Evolutionary conservation across 2,329 filamentous ascomycete species (phyloP).

Genomic region (Claviceps maximensis): DNA sequence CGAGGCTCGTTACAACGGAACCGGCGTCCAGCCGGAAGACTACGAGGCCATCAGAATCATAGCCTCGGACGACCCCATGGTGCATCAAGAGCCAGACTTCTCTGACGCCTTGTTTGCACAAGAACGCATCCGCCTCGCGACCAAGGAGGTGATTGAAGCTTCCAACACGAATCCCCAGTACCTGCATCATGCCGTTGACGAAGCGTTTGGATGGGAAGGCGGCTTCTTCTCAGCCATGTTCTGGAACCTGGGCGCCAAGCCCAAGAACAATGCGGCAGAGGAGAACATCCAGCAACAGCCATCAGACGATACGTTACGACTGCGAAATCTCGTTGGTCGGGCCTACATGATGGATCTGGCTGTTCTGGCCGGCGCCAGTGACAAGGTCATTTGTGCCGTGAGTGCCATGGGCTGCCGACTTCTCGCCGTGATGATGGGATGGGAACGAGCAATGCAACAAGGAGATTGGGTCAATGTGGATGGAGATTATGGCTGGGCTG

Average conservation of each 20-base stretch:
- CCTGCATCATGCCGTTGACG: conserved; percentile 57
- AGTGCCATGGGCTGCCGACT: conserved; percentile 61
- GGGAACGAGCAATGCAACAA: conserved; percentile 51
- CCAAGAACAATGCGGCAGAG: conserved; percentile 25
- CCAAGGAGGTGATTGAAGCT: conserved; percentile 37
- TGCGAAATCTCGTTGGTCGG: conserved; percentile 64
- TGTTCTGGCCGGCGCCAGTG: conserved; percentile 54
- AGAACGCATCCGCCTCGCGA: conserved; percentile 62
- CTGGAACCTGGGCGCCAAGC: conserved; percentile 53
- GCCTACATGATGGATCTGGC: conserved; percentile 72
- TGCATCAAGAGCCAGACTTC: conserved; percentile 56
- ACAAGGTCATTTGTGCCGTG: conserved; percentile 64
- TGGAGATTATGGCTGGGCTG: conserved; percentile 50
- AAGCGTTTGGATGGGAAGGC: conserved; percentile 75
- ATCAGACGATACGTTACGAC: conserved; percentile 42
- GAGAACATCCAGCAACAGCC: conserved; percentile 18
- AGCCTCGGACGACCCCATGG: conserved; percentile 69
- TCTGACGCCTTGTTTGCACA: conserved; percentile 48
- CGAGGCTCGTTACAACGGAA: conserved; percentile 32
- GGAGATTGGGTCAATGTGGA: conserved; percentile 70
- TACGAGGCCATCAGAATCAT: conserved; percentile 42
- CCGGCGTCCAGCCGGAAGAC: conserved; percentile 22
- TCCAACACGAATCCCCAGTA: conserved; percentile 30
- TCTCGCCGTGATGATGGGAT: conserved; percentile 76
- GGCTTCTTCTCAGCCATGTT: conserved; percentile 76